Base-by-base conservation (phyloP, 768 basidiomycete genomes). In the Fomitopsis serialis region DNA sequence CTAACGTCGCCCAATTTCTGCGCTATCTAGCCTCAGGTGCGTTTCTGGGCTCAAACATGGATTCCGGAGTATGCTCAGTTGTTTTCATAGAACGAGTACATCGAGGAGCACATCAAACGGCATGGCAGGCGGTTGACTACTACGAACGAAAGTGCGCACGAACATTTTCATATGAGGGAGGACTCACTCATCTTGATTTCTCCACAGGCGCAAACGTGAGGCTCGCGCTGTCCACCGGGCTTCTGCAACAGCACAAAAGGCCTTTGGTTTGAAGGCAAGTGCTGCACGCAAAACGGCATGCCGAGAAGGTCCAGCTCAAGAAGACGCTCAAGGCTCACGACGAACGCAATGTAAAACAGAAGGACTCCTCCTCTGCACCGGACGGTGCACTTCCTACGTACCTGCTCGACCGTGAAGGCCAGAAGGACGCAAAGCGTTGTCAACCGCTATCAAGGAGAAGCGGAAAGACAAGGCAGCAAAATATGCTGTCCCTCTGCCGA, bases 321-420 rank as follows among this genome's bases (percentile, higher is more conserved):
- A 99, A 98, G 78, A 95, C 93, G n/a, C 87, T 99, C 71, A 98
- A 97, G 70, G 94, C 94, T 10, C 97, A 99, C 75, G 97, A 99
- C 72, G 96, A 98, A 71, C 88, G 97, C 57, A 94, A 98, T 66
- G 84, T 98, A 75, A 99, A 98, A 74, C 89, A 95, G 66, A 80
- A 91, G 43, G 94, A 96, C 68, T 78, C 85, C 1, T 85, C 85
- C 1, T 77, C 87, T 17, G 82, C 86, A 37, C 89, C 90, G 35
- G 93, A 98, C 53, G 92, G 87, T 54, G 97, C 97, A 44, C 76
- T 98, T 27, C 97, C 97, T 19, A 87, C 96, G 3, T 98, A 95
- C 70, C 81, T 99, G 42, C 85, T 99, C 45, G 97, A 99, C 67
- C 85, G 97, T 54, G 97, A 98, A 67, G 89, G 89, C n/a, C 93